These are phyloP conservation scores for Breynia disticha DNA, from an alignment of 441 rosid species.

Conservation along the genomic window DNA sequence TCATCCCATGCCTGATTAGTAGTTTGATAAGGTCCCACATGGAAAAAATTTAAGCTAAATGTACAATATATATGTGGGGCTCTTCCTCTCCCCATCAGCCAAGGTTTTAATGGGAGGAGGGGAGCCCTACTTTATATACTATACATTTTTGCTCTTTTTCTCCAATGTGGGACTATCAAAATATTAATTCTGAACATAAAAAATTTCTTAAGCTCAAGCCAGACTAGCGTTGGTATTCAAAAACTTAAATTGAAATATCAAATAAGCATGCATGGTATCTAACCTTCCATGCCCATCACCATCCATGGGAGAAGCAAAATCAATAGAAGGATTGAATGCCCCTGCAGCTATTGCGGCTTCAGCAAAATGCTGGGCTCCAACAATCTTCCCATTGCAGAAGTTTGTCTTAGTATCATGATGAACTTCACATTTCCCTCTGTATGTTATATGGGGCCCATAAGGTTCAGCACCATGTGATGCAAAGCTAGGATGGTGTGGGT, in stretches of 20 bases:
- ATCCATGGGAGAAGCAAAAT: slow-evolving; percentile 96
- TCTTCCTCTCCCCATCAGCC: no score
- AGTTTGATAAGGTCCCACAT: no score
- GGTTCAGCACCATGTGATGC: slow-evolving; percentile 49
- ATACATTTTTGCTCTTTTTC: no score
- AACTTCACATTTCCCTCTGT: slow-evolving; percentile 88
- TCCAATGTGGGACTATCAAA: no score
- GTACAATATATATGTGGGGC: no score
- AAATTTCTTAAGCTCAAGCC: no score
- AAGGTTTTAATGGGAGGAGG: no score
- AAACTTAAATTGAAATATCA: background rate
- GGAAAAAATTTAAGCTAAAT: no score
- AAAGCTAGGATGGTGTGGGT: slow-evolving; percentile 91
- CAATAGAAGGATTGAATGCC: slow-evolving; percentile 72
- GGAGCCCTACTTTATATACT: no score
- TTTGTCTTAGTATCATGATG: slow-evolving; percentile 55
- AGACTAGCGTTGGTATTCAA: background rate
- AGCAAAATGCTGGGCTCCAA: slow-evolving; percentile 98
- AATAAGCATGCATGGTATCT: slow-evolving; percentile 11
- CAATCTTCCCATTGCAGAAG: slow-evolving; percentile 91
- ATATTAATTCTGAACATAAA: no score
- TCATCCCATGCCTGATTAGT: no score
- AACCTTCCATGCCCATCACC: slow-evolving; percentile 99
- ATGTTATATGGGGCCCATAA: slow-evolving; percentile 72
- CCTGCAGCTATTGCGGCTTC: slow-evolving; percentile 94